A percentile compares a stretch with the other conserved stretches of the same genome.
These are phyloP conservation scores for Gymnopilus junonius DNA, from an alignment of 768 basidiomycete genomes.

Conservation along the genomic window DNA sequence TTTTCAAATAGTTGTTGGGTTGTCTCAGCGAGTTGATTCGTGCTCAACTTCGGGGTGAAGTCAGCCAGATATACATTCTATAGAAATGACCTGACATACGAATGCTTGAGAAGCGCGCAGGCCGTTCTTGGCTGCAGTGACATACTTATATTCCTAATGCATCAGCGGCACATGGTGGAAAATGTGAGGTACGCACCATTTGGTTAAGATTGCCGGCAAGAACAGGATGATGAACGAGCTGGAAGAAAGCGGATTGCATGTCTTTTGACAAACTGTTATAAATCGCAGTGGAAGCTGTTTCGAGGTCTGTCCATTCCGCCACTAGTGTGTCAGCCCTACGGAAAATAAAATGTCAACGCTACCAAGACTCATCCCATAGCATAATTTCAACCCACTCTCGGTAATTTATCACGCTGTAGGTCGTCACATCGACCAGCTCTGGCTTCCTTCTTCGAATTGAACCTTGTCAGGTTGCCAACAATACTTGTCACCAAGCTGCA, in stretches of 20 bases:
- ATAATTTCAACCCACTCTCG: slow-evolving; percentile 55
- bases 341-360: neutral
- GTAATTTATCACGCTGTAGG: slow-evolving; percentile 68
- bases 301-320: slow-evolving; percentile 53
- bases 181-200: slow-evolving; percentile 36
- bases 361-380: neutral
- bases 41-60: slow-evolving; percentile 40
- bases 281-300: slow-evolving; percentile 52
- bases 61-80: neutral
- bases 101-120: slow-evolving; percentile 66
- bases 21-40: slow-evolving; percentile 58
- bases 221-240: slow-evolving; percentile 70
- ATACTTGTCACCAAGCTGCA: slow-evolving; percentile 53
- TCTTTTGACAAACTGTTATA: slow-evolving; percentile 54
- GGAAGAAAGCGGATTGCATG: slow-evolving; percentile 64
- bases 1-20: slow-evolving; percentile 61
- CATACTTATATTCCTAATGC: slow-evolving; percentile 40
- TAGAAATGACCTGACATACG: slow-evolving; percentile 23
- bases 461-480: slow-evolving; percentile 57
- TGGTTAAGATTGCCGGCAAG: slow-evolving; percentile 62
- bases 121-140: slow-evolving; percentile 64
- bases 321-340: slow-evolving; percentile 61
- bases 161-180: neutral
- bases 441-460: slow-evolving; percentile 67
- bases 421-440: slow-evolving; percentile 64